Base-by-base conservation (phyloP, 2,329 filamentous ascomycete species). In the Lecanosticta acicola region DNA sequence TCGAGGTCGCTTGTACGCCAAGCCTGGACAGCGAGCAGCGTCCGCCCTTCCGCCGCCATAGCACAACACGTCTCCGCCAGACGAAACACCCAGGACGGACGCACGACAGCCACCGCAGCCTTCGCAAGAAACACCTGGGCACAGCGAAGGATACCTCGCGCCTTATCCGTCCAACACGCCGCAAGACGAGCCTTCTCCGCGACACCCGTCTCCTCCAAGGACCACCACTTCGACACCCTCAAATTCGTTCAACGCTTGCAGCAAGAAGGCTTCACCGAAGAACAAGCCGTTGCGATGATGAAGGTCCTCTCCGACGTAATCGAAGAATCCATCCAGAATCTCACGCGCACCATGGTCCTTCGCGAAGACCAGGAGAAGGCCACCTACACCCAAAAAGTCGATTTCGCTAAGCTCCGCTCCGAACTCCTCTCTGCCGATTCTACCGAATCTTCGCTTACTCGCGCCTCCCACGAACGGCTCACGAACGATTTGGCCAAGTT, bases 261-360 rank as follows among this genome's bases (percentile, higher is more conserved):
- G 66, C 80, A 80, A 56, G 93, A 98, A 66, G 93, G 93, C 0
- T 96, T 97, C 67, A 95, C 88, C 18, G 91, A 97, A 67, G 85
- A 90, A 57, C 93, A 98, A 69, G 84, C 90, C 2, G 89, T 88
- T 19, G 91, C 93, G n/a, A 93, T 96, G 85, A 97, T 98, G 93
- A 87, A 87, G 65, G 87, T 97, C 4, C 75, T 98, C 32, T 90
- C 89, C 68, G 90, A 97, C 66, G 91, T 97, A 8, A 96, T 98
- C 55, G 87, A 97, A 66, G 93, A 98, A 71, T 94, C 84, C 65
- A 97, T 98, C 59, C 91, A 96, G 67, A 97, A 97, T 68, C 78
- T 98, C 40, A 97, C 91, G 0, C 83, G 91, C 54, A 97, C 91
- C 13, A 98, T 98, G 93, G 93, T 98, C 34, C 79, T 95, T 38